Base-by-base conservation (phyloP, 208 protist species). In the Leishmania major region DNA sequence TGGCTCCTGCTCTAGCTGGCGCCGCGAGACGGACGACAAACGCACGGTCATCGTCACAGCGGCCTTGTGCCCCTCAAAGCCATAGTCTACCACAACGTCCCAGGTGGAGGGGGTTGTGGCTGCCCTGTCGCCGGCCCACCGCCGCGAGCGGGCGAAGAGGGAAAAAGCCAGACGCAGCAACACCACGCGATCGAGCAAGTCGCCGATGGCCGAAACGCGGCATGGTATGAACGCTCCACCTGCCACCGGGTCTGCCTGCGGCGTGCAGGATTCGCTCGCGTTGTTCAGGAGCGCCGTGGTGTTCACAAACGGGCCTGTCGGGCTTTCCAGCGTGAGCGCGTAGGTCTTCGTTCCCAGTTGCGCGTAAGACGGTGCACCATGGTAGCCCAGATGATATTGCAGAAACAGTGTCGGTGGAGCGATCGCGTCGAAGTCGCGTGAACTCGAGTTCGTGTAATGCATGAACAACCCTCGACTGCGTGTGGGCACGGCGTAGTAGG, bases 381-480 rank as follows among this genome's bases (percentile, higher is more conserved):
- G 79, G 67, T 77, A 82, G 72, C 83, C 88, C 28, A 84, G 69
- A 74, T 87, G 82, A 72, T 87, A 90, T 55, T 80, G 81, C 75
- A 90, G 45, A 37, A 88, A 82, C 43, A 92, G 77, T 57, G 77
- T 40, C 64, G 88, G 87, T 64, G 87, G 75, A 28, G 81, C 85
- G 43, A 84, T 67, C 35, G 7, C 53, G 15, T 66, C 79, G 60
- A 67, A 40, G 77, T 11, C 31, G n/a, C 53, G 35, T 28, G 78
- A 37, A 49, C 83, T 69, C 40, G 74, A 74, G 57, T 83, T 71
- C 0, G 88, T 86, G 81, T 92, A 93, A 79, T 93, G 88, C 88
- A 91, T 89, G 84, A 91, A 93, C n/a, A 85, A 71, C 28, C 86
- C 88, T 35, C 78, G 88, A 57, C 88, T 88, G 37, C 78, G 78